These are phyloP conservation scores for Cymbopogon flexuosus DNA, from an alignment of 202 grass and related monocot genomes.

Conservation along the genomic window DNA sequence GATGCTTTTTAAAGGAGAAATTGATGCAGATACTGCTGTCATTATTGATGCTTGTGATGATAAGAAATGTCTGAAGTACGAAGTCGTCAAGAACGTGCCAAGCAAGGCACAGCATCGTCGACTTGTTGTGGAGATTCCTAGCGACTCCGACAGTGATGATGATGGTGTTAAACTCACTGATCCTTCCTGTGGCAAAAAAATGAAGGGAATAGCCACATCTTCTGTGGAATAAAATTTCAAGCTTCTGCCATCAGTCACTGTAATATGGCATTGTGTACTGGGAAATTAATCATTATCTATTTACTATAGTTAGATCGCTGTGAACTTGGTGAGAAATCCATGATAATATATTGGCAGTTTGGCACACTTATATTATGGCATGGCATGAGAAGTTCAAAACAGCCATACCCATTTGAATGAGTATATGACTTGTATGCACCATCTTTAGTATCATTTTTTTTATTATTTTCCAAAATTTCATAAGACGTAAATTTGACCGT, in stretches of 20 bases:
- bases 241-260: too few species aligned
- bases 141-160: background rate
- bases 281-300: background rate
- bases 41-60: conserved; percentile 25
- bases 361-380: background rate
- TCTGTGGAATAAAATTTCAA: background rate
- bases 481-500: background rate
- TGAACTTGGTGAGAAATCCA: background rate
- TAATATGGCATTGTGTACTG: background rate
- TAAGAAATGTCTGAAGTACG: conserved; percentile 22
- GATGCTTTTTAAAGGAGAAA: conserved; percentile 34
- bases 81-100: background rate
- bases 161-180: background rate
- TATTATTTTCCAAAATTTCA: background rate
- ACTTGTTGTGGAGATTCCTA: background rate
- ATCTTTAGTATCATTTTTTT: background rate
- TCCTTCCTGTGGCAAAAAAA: background rate
- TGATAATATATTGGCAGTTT: background rate
- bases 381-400: background rate
- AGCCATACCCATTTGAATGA: background rate
- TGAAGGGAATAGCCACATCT: background rate
- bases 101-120: background rate
- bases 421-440: background rate
- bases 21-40: conserved; percentile 10
- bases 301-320: background rate